Evolutionary conservation across 2,329 filamentous ascomycete genomes (phyloP), one percentile per base, ranked within the genome.

Genomic region (Cercospora beticola): DNA sequence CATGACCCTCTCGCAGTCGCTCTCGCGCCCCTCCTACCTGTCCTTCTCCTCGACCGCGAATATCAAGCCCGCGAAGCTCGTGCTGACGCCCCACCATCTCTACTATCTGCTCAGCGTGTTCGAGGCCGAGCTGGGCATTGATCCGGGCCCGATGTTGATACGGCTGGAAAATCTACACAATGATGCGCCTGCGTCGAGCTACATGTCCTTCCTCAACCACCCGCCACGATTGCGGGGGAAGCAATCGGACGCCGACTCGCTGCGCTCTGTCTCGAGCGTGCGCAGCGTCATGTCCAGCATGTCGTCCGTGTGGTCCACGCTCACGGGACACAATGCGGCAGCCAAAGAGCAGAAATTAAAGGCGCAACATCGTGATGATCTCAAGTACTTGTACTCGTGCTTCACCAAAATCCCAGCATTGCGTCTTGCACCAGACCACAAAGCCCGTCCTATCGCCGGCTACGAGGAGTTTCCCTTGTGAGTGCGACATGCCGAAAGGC

Each of bases 371-470:
- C 89, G 95, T 78, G 88, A 91, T 67, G 95, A 99, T 79, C 83
- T 97, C 74, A 97, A 94, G 80, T 98, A 99, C 79, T 85, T 99
- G 36, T 99, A 97, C 82, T 98, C 95, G 52, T 93, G 95, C 67
- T 99, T 98, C 78, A 99, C 95, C 77, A 99, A 98, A 82, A 97
- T 99, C 54, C 95, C 95, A 0, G 97, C 92, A 77, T 84, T 99
- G 71, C 89, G 91, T 72, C 85, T 99, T 65, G 90, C 94, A 30
- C 94, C 94, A n/a, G 95, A 99, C 80, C 94, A 93, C 84, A 92
- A 93, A 73, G 94, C 94, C 60, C 90, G 91, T 64, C 84, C 97
- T 70, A 97, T 99, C 74, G 88, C 90, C 73, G 94, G 94, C 30
- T 98, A 95, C 78, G 95, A 99, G 80, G 94, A 97, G 80, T 99